Percentiles rank a stretch among this genome's conserved stretches.
Conservation (phyloP, 805 yeast species). For the Hanseniaspora vineae region DNA sequence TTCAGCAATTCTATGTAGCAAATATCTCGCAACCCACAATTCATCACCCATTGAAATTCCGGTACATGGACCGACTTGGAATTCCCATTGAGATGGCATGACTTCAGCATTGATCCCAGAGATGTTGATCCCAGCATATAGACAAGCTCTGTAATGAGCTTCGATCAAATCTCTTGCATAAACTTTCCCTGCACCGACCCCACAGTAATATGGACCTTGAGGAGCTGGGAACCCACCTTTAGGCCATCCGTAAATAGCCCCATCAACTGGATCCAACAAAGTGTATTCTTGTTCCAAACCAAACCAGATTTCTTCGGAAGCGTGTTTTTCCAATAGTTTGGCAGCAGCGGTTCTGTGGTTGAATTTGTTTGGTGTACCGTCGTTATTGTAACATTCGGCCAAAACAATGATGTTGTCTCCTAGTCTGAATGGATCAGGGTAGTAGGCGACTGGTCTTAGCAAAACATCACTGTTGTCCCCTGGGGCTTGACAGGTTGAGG, state of each 20-base stretch:
- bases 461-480: slow-evolving; percentile 94
- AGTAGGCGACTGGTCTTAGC: slow-evolving; percentile 88
- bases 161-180: slow-evolving; percentile 96
- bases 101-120: slow-evolving; percentile 99
- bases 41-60: slow-evolving; percentile 97
- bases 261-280: slow-evolving; percentile 78
- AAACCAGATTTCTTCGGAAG: slow-evolving; percentile 80
- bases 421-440: slow-evolving; percentile 94
- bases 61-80: slow-evolving; percentile 96
- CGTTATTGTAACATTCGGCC: slow-evolving; percentile 95
- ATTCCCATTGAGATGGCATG: slow-evolving; percentile 99
- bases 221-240: slow-evolving; percentile 99
- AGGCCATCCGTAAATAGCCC: slow-evolving; percentile 91
- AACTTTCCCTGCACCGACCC: slow-evolving; percentile 98
- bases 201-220: slow-evolving; percentile 99
- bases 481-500: slow-evolving; percentile 97
- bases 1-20: slow-evolving; percentile 90
- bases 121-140: slow-evolving; percentile 79
- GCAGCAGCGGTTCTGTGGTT: slow-evolving; percentile 97
- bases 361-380: slow-evolving; percentile 97
- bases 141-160: slow-evolving; percentile 98
- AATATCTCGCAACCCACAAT: slow-evolving; percentile 90
- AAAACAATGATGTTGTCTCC: slow-evolving; percentile 94
- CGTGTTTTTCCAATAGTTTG: slow-evolving; percentile 88
- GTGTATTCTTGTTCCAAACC: slow-evolving; percentile 99